These are phyloP conservation scores for Suillus tomentosus DNA, from an alignment of 768 basidiomycete genomes.

Conservation along the genomic window DNA sequence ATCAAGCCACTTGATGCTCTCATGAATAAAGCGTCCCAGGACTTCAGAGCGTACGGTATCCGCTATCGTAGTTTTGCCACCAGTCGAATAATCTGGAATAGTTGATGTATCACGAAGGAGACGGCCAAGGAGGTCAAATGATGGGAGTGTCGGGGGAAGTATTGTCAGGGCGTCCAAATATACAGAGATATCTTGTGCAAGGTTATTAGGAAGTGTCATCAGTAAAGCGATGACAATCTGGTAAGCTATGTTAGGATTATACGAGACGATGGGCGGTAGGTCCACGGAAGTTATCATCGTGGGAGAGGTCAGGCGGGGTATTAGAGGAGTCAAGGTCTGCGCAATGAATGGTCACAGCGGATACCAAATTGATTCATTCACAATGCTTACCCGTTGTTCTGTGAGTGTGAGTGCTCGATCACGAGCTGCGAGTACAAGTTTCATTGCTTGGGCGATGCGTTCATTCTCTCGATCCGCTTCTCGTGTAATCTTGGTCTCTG, in stretches of 20 bases:
- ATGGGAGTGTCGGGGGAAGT: conserved; percentile 71
- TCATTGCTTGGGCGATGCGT: conserved; percentile 62
- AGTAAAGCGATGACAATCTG: conserved; percentile 65
- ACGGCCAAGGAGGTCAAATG: conserved; percentile 73
- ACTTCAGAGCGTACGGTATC: conserved; percentile 65
- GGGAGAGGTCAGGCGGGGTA: conserved; percentile 44
- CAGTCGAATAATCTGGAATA: conserved; percentile 41
- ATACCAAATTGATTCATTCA: too few species aligned
- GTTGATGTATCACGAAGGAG: conserved; percentile 64
- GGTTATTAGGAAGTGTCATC: conserved; percentile 33
- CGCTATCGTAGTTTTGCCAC: conserved; percentile 58
- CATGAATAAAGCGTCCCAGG: conserved; percentile 71
- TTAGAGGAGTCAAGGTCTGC: conserved; percentile 55
- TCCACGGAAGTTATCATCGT: conserved; percentile 68
- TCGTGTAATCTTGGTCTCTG: conserved; percentile 32
- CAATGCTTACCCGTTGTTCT: conserved; percentile 62
- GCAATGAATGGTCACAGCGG: not conserved
- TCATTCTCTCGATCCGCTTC: conserved; percentile 63
- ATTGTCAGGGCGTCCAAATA: conserved; percentile 65
- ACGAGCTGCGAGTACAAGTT: conserved; percentile 66
- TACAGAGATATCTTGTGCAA: conserved; percentile 39
- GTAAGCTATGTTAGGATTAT: conserved; percentile 71
- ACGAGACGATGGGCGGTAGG: conserved; percentile 61
- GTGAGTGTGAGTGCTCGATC: conserved; percentile 72
- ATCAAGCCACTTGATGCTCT: conserved; percentile 70